phyloP scores from a whole-genome alignment of 1,139 yeast species.

The Candida tetrigidarum region DNA sequence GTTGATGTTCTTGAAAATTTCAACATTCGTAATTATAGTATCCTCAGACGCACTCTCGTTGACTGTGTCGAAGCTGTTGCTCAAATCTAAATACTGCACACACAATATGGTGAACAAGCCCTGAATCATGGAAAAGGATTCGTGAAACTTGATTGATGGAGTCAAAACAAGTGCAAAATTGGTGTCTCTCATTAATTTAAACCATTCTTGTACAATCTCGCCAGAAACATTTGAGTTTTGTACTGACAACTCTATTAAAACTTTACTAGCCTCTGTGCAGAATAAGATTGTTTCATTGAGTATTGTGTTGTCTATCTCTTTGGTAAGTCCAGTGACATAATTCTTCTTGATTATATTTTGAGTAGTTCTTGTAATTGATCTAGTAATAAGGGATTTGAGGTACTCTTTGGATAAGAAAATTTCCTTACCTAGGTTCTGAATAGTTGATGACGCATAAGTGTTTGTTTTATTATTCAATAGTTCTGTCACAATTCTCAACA shows the following conservation, averaged over 20 bases:
- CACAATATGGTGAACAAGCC: constrained; percentile 54
- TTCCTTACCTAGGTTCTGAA: constrained; percentile 45
- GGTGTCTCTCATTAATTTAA: constrained; percentile 49
- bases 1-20: constrained; percentile 45
- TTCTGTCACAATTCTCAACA: constrained; percentile 43
- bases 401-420: constrained; percentile 35
- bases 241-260: constrained; percentile 45
- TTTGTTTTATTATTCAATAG: constrained; percentile 42
- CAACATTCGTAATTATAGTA: constrained; percentile 50
- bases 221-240: constrained; percentile 35
- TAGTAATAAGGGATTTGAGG: constrained; percentile 26
- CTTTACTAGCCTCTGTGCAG: constrained; percentile 45
- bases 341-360: constrained; percentile 12
- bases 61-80: constrained; percentile 43
- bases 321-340: constrained; percentile 21
- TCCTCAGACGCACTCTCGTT: constrained; percentile 21
- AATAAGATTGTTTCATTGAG: constrained; percentile 40
- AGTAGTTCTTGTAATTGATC: constrained; percentile 12
- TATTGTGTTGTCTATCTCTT: constrained; percentile 27
- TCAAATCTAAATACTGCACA: constrained; percentile 57
- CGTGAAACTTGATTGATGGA: constrained; percentile 33
- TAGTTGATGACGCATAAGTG: constrained; percentile 28
- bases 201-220: constrained; percentile 55
- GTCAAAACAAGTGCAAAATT: constrained; percentile 38
- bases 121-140: constrained; percentile 45